Evolutionary conservation across 2,329 filamentous ascomycete genomes (phyloP), one percentile per base, ranked within the genome.

Genomic region (Colletotrichum sp.): DNA sequence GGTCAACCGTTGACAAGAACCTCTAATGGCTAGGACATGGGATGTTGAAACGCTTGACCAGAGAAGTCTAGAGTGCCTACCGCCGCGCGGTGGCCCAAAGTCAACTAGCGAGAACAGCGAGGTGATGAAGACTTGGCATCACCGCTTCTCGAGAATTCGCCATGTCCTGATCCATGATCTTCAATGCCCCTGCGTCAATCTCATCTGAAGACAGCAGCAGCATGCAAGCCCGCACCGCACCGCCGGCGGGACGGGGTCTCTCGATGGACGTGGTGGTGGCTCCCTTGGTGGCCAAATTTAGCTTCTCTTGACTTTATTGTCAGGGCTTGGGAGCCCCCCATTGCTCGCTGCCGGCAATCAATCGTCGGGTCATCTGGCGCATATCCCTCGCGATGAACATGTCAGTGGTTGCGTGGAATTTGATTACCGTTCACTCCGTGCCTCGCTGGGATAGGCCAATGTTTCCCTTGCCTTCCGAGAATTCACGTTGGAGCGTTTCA

Each of bases 181-280:
- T 15, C 64, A 64, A 49, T 68, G 74, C 59, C 74, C 70, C 57
- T 76, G 74, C 59, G 74, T 49, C 28, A 73, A 76, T 76, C 70
- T 73, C 70, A 59, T 69, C 64, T 65, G 65, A 64, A 74, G 59
- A 52, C 44, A 34, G 73, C 74, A 65, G 44, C 72, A 74, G 70
- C 59, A 68, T 74, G 26, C 64, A 65, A 63, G 70, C 59, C 67
- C 57, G 49, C 21, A 44, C 44, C 64, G 34, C 21, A 44, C 44
- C 24, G 57, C 57, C 60, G 44, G 70, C 57, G 63, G 64, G 68
- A 68, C n/a, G 39, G 30, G 55, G 63, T 34, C 55, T n/a, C 21
- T 68, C 32, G 69, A 62, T 62, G 30, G 28, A 21, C 30, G 18
- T 32, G 59, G 13, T 52, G n/a, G 30, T 18, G 63, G 70, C 69